Percentiles rank a stretch among this genome's conserved stretches.
phyloP scores from a whole-genome alignment of 805 yeast genomes.

The Priceomyces haplophilus region DNA sequence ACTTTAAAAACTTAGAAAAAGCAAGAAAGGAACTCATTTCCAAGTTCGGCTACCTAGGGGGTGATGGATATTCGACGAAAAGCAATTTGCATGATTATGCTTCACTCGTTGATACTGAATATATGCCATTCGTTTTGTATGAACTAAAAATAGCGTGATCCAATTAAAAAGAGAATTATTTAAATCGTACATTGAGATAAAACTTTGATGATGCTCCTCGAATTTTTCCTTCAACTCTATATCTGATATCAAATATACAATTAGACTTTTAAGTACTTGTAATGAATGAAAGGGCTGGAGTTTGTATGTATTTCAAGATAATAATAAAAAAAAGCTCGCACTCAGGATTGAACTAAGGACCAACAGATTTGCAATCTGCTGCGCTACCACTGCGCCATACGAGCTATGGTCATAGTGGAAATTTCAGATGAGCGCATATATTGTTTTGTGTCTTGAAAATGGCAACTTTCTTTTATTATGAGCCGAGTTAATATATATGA shows the following conservation, averaged over 20 bases:
- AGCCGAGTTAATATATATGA: too few relatives aligned
- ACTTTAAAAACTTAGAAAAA: constrained; percentile 40
- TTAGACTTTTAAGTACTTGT: background rate
- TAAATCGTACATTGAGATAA: constrained; percentile 1
- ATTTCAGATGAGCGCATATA: background rate
- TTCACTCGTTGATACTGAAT: constrained; percentile 87
- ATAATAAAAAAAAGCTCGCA: constrained; percentile 59
- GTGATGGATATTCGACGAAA: constrained; percentile 74
- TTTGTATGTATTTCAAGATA: too few relatives aligned
- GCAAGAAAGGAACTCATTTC: constrained; percentile 68
- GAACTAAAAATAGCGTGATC: constrained; percentile 36
- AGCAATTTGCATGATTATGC: constrained; percentile 85
- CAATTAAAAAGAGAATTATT: background rate
- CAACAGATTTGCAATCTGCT: constrained; percentile 98
- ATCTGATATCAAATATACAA: background rate
- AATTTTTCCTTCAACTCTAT: background rate
- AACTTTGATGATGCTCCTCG: background rate
- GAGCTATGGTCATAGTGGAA: constrained; percentile 14
- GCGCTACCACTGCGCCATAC: constrained; percentile 99
- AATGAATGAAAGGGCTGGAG: background rate
- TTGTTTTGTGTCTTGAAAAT: background rate
- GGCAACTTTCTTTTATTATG: too few relatives aligned
- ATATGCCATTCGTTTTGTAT: constrained; percentile 93
- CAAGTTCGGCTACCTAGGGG: constrained; percentile 87
- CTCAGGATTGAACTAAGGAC: constrained; percentile 97